A percentile compares a stretch with the other conserved stretches of the same genome.
Evolutionary conservation across 352 stramenopile species (phyloP).

Genomic region (Globisporangium radiosum): DNA sequence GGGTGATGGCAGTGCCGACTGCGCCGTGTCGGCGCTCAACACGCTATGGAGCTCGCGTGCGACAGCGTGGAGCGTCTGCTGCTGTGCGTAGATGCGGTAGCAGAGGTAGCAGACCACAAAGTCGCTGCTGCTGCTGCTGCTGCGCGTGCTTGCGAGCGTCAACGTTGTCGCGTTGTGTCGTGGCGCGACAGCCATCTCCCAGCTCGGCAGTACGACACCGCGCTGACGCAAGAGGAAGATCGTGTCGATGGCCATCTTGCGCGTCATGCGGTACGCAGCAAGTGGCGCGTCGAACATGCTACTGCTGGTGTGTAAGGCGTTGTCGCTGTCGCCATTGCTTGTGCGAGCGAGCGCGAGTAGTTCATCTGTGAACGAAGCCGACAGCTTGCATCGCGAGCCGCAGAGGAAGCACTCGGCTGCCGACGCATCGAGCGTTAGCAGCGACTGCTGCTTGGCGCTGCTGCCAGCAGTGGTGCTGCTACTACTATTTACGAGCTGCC

Average conservation of each 20-base stretch:
- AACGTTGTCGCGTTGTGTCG: conserved; percentile 26
- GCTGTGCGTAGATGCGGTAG: conserved; percentile 73
- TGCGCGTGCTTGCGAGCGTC: conserved; percentile 7
- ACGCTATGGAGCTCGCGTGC: conserved; percentile 35
- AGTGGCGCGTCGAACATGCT: conserved; percentile 24
- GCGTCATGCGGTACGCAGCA: conserved; percentile 63
- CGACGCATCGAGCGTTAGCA: conserved; percentile 1
- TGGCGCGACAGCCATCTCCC: conserved; percentile 50
- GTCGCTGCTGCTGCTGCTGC: conserved; percentile 12
- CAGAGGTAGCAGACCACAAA: conserved; percentile 69
- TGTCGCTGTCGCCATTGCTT: not conserved
- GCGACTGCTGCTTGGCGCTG: not conserved
- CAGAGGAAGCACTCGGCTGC: conserved; percentile 52
- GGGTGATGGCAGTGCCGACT: too few species aligned
- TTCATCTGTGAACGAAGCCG: conserved; percentile 29
- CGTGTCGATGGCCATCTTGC: conserved; percentile 72
- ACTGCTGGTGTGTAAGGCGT: conserved; percentile 12
- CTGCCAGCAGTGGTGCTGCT: not conserved
- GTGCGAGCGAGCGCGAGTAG: conserved; percentile 25
- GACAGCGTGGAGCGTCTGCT: conserved; percentile 40
- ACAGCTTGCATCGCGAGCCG: conserved; percentile 42
- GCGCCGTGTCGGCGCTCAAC: not conserved
- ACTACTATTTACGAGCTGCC: conserved; percentile 9
- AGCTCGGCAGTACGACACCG: conserved; percentile 36
- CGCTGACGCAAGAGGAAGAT: conserved; percentile 64